A percentile compares a stretch with the other conserved stretches of the same genome.
Evolutionary conservation across 2,329 filamentous ascomycete genomes (phyloP).

Genomic region (Curvularia lunata): DNA sequence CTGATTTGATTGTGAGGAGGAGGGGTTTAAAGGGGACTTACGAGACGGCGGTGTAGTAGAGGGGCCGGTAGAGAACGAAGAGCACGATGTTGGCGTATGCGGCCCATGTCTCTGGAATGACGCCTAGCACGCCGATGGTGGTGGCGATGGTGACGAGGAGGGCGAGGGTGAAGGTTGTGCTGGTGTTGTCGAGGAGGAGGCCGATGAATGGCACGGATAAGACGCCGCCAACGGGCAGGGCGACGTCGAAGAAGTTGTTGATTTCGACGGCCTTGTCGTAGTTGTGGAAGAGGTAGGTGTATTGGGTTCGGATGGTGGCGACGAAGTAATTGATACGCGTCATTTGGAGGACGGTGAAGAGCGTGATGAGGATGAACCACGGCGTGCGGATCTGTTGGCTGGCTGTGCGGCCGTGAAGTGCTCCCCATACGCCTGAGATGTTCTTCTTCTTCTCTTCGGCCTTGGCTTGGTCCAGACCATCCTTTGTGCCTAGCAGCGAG

Average conservation of each 20-base stretch:
- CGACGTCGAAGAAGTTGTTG: slow-evolving; percentile 86
- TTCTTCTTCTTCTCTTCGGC: slow-evolving; percentile 72
- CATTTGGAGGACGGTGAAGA: slow-evolving; percentile 73
- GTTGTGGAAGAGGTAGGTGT: slow-evolving; percentile 73
- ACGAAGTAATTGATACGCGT: slow-evolving; percentile 93
- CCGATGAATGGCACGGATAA: slow-evolving; percentile 89
- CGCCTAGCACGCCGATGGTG: slow-evolving; percentile 75
- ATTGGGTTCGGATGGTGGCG: slow-evolving; percentile 83
- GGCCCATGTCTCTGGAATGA: slow-evolving; percentile 72
- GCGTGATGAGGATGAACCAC: slow-evolving; percentile 84
- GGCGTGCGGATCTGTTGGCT: slow-evolving; percentile 75
- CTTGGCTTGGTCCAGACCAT: slow-evolving; percentile 67
- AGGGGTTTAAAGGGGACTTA: slow-evolving; percentile 40
- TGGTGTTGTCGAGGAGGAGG: slow-evolving; percentile 75
- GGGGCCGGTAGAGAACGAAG: slow-evolving; percentile 83
- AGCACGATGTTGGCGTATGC: slow-evolving; percentile 78
- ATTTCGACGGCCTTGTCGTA: slow-evolving; percentile 67
- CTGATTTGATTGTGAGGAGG: neutral
- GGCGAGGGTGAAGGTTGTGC: slow-evolving; percentile 72
- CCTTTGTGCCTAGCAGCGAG: slow-evolving; percentile 70
- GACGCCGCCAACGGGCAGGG: slow-evolving; percentile 81
- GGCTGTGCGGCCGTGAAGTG: slow-evolving; percentile 76
- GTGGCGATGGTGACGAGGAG: slow-evolving; percentile 75
- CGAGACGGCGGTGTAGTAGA: slow-evolving; percentile 90
- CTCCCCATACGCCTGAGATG: slow-evolving; percentile 82